Evolutionary conservation across 164 flowering plant species (phyloP).

Genomic region (Aristolochia contorta): DNA sequence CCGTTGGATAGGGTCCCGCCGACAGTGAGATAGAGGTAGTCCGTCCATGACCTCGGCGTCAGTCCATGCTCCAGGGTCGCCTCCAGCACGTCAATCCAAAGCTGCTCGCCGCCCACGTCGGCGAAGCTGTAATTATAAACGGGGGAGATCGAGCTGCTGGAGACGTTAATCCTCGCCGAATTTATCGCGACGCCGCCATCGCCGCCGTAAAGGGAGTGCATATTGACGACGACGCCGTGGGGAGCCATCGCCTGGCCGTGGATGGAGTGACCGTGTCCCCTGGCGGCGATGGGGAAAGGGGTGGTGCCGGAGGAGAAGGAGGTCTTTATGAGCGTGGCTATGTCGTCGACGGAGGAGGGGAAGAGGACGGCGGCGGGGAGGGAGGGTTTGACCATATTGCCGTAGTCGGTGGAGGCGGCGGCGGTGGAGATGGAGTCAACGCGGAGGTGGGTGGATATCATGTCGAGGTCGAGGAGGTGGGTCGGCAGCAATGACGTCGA

Average conservation of each 20-base stretch:
- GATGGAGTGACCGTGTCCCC: slow-evolving; percentile 68
- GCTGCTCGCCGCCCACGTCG: slow-evolving; percentile 68
- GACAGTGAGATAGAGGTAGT: slow-evolving; percentile 71
- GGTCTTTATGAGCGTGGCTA: slow-evolving; percentile 28
- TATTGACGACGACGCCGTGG: slow-evolving; percentile 70
- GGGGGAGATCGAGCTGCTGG: too few species aligned
- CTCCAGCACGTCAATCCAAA: slow-evolving; percentile 69
- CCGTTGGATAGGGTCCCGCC: slow-evolving; percentile 94
- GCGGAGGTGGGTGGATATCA: slow-evolving; percentile 23
- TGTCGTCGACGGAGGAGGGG: slow-evolving; percentile 48
- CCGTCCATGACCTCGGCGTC: slow-evolving; percentile 83
- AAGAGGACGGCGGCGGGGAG: slow-evolving; percentile 51
- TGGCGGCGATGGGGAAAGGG: slow-evolving; percentile 50
- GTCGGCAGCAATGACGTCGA: slow-evolving; percentile 15
- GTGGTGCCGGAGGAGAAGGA: slow-evolving; percentile 17
- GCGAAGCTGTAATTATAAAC: too few species aligned
- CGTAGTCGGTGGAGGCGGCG: slow-evolving; percentile 53
- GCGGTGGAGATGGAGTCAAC: slow-evolving; percentile 20
- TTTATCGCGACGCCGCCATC: slow-evolving; percentile 25
- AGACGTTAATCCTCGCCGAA: slow-evolving; percentile 27
- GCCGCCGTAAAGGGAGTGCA: slow-evolving; percentile 32
- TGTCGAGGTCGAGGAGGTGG: slow-evolving; percentile 20
- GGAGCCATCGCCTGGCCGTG: slow-evolving; percentile 69
- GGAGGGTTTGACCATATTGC: slow-evolving; percentile 23
- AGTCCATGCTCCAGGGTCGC: slow-evolving; percentile 50